Percentiles rank a stretch among this genome's conserved stretches.
These are phyloP conservation scores for Fusarium anthophilum DNA, from an alignment of 2,329 filamentous ascomycete genomes.

Conservation along the genomic window DNA sequence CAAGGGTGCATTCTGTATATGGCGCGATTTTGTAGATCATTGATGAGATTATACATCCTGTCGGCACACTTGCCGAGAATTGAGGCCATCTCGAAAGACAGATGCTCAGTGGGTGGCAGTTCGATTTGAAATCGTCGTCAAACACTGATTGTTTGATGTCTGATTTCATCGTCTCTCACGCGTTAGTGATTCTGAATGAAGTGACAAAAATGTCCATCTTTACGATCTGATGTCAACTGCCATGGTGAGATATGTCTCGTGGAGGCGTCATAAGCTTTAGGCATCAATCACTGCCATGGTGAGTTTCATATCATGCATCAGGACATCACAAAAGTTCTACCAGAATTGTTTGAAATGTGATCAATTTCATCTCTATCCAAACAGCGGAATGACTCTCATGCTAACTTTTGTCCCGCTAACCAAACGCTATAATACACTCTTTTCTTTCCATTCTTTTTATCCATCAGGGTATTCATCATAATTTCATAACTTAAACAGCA, in stretches of 20 bases:
- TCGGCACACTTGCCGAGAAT: not conserved
- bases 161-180: too few relatives aligned
- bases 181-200: too few relatives aligned
- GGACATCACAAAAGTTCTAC: not conserved
- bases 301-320: not conserved
- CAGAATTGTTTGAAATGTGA: not conserved
- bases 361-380: not conserved
- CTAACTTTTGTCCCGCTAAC: constrained; percentile 13
- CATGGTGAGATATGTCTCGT: too few relatives aligned
- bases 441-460: not conserved
- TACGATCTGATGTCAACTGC: not conserved
- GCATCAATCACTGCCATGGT: too few relatives aligned
- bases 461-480: constrained; percentile 25
- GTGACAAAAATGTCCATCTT: fast-evolving
- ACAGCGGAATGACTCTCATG: not conserved
- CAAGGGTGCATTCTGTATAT: not conserved
- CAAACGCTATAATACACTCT: constrained; percentile 25
- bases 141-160: too few relatives aligned
- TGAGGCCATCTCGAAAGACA: not conserved
- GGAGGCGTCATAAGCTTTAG: too few relatives aligned
- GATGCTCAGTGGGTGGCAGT: not conserved
- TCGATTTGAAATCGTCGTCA: not conserved
- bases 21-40: not conserved
- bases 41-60: not conserved
- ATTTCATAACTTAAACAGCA: constrained; percentile 25